Conservation (phyloP, 164 flowering plant species). For the Hamamelis virginiana region DNA sequence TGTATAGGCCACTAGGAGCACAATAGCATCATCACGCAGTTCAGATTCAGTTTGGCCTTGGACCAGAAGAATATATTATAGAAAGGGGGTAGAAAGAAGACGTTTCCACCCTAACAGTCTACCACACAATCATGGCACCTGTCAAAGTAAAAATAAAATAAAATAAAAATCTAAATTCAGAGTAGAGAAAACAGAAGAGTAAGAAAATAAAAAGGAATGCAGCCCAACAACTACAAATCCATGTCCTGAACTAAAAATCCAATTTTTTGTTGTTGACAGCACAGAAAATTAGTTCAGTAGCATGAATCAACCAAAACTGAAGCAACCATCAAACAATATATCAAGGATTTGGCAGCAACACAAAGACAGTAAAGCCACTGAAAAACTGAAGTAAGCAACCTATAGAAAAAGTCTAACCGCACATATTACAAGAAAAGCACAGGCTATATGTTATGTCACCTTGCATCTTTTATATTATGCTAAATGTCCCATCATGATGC, state of each 20-base stretch:
- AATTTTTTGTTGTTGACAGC: no score
- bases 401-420: no score
- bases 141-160: not conserved
- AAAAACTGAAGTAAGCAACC: no score
- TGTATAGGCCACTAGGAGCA: not conserved
- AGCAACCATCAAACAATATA: not conserved
- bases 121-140: not conserved
- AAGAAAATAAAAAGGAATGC: not conserved
- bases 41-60: not conserved
- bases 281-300: no score
- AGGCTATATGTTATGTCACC: no score
- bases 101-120: no score
- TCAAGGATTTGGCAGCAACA: no score
- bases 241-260: no score
- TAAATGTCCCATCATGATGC: no score
- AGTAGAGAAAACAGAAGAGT: not conserved
- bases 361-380: no score
- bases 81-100: not conserved
- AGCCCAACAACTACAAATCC: not conserved
- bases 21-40: not conserved
- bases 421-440: no score
- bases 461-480: no score
- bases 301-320: not conserved
- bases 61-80: not conserved
- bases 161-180: not conserved